Evolutionary conservation across 306 rosid genomes (phyloP).

Genomic region (Ochetophila trinervis): DNA sequence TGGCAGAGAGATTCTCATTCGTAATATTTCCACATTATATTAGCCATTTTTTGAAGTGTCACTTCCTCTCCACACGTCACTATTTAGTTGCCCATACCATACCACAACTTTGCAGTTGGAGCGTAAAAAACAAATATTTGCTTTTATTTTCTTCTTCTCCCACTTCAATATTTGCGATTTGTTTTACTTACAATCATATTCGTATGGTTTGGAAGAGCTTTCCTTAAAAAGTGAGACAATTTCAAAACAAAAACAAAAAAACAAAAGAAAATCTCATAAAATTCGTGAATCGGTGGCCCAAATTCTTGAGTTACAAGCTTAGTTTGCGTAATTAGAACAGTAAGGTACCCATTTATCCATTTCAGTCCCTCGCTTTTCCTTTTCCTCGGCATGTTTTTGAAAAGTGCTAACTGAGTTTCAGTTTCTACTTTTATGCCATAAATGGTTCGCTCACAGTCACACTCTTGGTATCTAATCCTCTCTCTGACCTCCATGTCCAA

Average conservation of each 20-base stretch:
- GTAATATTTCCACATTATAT: too few species aligned
- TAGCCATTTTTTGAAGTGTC: too few species aligned
- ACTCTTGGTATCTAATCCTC: slow-evolving; percentile 34
- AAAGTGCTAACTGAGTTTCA: neutral
- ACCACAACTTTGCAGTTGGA: too few species aligned
- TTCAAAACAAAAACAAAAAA: neutral
- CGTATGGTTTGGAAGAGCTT: too few species aligned
- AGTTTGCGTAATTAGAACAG: slow-evolving; percentile 3
- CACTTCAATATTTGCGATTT: too few species aligned
- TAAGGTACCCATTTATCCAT: neutral
- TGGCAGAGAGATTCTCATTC: too few species aligned
- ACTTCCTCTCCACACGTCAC: too few species aligned
- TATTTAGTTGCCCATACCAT: too few species aligned
- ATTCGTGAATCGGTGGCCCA: neutral
- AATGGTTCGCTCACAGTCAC: slow-evolving; percentile 26
- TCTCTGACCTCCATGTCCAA: slow-evolving; percentile 5
- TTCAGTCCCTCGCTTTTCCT: neutral
- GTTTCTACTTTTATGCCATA: slow-evolving; percentile 6
- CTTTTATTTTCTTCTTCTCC: too few species aligned
- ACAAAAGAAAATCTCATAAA: neutral
- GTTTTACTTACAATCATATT: too few species aligned
- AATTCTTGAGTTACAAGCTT: slow-evolving; percentile 8
- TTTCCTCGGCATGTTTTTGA: neutral
- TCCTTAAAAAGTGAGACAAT: neutral
- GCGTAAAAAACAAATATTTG: too few species aligned